Conservation (phyloP, 2,329 filamentous ascomycete species). For the Pezicula carpinea region DNA sequence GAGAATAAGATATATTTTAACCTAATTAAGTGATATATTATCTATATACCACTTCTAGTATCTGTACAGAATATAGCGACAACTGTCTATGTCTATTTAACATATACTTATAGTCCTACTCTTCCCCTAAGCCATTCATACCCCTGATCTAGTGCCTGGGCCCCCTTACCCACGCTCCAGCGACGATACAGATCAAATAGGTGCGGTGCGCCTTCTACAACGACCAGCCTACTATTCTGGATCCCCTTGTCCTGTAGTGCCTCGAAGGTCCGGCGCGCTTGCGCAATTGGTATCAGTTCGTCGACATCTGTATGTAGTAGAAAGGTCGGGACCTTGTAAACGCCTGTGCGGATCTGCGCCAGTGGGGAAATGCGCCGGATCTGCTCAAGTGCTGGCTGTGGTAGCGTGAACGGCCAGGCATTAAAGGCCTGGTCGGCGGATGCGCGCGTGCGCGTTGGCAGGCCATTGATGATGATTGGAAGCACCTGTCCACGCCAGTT, state of each 20-base stretch:
- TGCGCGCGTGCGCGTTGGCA: not conserved
- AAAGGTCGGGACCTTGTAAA: constrained; percentile 31
- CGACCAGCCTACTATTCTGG: not conserved
- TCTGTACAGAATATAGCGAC: too few relatives aligned
- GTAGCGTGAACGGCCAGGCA: not conserved
- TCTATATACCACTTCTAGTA: too few relatives aligned
- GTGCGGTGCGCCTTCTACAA: not conserved
- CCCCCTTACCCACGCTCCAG: too few relatives aligned
- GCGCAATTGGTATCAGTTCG: constrained; percentile 30
- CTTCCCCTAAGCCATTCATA: too few relatives aligned
- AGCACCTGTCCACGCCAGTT: constrained; percentile 36
- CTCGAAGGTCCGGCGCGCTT: constrained; percentile 19
- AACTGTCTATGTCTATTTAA: too few relatives aligned
- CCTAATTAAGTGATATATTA: too few relatives aligned
- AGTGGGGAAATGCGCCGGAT: constrained; percentile 22
- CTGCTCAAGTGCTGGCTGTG: constrained; percentile 1
- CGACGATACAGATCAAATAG: not conserved
- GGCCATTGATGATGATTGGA: constrained; percentile 30
- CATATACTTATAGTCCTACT: too few relatives aligned
- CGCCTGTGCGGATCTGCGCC: constrained; percentile 26
- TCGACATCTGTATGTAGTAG: constrained; percentile 28
- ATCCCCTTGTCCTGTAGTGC: constrained; percentile 6
- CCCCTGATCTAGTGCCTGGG: too few relatives aligned
- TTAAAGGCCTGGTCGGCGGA: not conserved
- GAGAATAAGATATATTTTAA: too few relatives aligned